Evolutionary conservation across 805 yeast genomes (phyloP), one percentile per base, ranked within the genome.

Genomic region (Candida anglica): DNA sequence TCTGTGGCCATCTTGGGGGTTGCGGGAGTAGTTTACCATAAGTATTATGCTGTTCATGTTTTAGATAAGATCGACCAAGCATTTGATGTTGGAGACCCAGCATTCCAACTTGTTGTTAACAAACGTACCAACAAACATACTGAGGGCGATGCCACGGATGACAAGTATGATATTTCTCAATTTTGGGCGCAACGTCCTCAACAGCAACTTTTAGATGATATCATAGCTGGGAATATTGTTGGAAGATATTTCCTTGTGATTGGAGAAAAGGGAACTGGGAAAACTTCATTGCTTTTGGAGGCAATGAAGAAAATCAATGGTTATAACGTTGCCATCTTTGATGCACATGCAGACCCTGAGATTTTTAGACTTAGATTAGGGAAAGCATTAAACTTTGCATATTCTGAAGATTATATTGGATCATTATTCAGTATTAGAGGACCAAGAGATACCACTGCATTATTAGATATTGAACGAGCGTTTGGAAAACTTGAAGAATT

Each of bases 211-310:
- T 52, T 85, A 20, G 86, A 86, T 56, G 77, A 73, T 23, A 77
- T 85, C 19, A 68, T 86, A 3, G 52, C 70, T 6, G 95, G 95
- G 1, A 56, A 69, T n/a, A 60, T 73, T 2, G 58, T 57, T 5
- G 94, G 95, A 0, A 55, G 91, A 13, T 86, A 85, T 57, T 81
- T 76, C 48, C 59, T 86, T 30, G 50, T 86, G 8, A 73, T 86
- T 26, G 95, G 95, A 19, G 95, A 85, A 52, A 85, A 86, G 52
- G 95, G 95, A 1, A 85, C 93, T 0, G 95, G 95, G 2, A 85
- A 85, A 51, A 79, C 88, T 1, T 79, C 91, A 1, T 70, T 86
- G 64, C 67, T 86, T 11, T 56, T 82, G 46, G 87, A 85, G 43
- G 73, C 87, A 2, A 75, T 86, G 66, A 71, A 77, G 38, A 73